Base-by-base conservation (phyloP, 768 basidiomycete species). In the Brasilioporus rufonigricans region DNA sequence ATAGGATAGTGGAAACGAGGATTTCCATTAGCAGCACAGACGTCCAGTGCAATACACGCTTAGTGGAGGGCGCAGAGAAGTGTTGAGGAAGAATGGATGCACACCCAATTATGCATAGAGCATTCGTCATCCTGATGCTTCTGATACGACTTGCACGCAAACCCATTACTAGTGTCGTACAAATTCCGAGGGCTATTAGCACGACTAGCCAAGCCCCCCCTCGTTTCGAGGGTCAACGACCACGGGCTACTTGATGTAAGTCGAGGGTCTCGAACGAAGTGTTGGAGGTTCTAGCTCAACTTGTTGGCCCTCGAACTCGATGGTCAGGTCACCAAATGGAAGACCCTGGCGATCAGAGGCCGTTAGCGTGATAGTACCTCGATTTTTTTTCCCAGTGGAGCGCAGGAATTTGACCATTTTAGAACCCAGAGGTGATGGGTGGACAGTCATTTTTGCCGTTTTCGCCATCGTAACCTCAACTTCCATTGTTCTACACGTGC, bases 401-500 rank as follows among this genome's bases (percentile, higher is more conserved):
- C 57, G 18, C 26, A 44, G 19, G 60, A 68, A 69, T 56, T 61
- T 61, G 61, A 36, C 60, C 59, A 45, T 63, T 59, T 65, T 59
- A 50, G 68, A 53, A 40, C 32, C 40, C 18, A 54, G 56, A 41
- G 43, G 56, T 55, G 58, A 57, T 50, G 55, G 40, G 50, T 27
- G n/a, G 44, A 26, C 40, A 48, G 55, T 47, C 56, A 61, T 57
- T 60, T 61, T 66, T 53, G 23, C 59, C 57, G 36, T 62, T 69
- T 66, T 70, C 32, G 57, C 55, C 51, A 57, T 43, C 65, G 62
- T 53, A 65, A 60, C 55, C 45, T 57, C 45, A 1, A 32, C 69
- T 70, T 70, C 69, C 69, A 70, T 70, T 70, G 61, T 61, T 56
- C 58, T 47, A 53, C 71, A 72, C 67, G 63, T 69, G 61, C 18